phyloP scores from a whole-genome alignment of 2,329 filamentous ascomycete species.

The Epichloe elymi region DNA sequence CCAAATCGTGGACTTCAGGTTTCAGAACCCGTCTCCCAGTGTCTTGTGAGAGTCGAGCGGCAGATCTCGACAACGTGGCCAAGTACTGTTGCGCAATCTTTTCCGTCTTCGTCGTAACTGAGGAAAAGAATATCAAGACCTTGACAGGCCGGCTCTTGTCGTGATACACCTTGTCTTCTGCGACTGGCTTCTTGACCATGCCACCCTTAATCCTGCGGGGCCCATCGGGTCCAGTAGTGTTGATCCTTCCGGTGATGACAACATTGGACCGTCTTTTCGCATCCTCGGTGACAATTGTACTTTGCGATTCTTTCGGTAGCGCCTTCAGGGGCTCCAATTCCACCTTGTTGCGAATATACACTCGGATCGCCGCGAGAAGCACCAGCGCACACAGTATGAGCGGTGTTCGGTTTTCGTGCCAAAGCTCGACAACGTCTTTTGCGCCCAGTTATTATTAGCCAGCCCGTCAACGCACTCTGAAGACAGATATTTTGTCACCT shows the following conservation, averaged over 20 bases:
- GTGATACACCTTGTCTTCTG: slow-evolving; percentile 12
- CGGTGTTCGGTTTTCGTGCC: slow-evolving; percentile 33
- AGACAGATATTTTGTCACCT: neutral
- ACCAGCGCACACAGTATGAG: slow-evolving; percentile 27
- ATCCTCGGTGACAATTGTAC: slow-evolving; percentile 6
- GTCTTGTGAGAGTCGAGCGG: slow-evolving; percentile 33
- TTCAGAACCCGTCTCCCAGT: slow-evolving; percentile 30
- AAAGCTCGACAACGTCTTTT: slow-evolving; percentile 27
- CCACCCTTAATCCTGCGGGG: slow-evolving; percentile 38
- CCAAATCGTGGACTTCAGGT: slow-evolving; percentile 61
- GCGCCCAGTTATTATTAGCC: slow-evolving; percentile 5
- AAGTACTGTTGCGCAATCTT: slow-evolving; percentile 53
- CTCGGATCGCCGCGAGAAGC: slow-evolving; percentile 24
- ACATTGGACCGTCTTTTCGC: neutral
- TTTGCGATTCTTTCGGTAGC: slow-evolving; percentile 23
- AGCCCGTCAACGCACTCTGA: neutral
- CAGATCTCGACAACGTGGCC: slow-evolving; percentile 37
- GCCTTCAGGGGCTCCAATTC: slow-evolving; percentile 21
- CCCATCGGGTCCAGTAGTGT: slow-evolving; percentile 22
- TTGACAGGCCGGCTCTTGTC: slow-evolving; percentile 42
- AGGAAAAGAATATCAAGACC: slow-evolving; percentile 77
- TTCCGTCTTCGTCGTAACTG: slow-evolving; percentile 73
- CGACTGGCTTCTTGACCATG: slow-evolving; percentile 18
- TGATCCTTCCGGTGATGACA: slow-evolving; percentile 12
- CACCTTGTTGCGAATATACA: slow-evolving; percentile 28